Evolutionary conservation across 495 filamentous ascomycete species (phyloP).

Genomic region (Monascus purpureus): DNA sequence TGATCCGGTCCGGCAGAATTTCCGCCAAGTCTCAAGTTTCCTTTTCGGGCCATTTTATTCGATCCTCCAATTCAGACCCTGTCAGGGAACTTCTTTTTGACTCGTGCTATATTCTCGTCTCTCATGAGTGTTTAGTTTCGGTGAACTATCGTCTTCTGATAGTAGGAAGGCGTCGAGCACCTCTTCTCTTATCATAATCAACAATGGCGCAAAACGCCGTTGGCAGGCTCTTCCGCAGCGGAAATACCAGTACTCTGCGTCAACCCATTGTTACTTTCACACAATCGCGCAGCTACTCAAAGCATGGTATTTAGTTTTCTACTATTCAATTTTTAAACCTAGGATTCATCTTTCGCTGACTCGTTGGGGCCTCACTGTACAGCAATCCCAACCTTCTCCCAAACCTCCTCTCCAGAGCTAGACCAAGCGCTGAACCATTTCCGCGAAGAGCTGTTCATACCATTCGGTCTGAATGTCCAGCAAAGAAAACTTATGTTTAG

Average conservation of each 20-base stretch:
- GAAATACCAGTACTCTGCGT: conserved; percentile 16
- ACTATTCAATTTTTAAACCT: too few relatives aligned
- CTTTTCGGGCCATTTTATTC: conserved; percentile 7
- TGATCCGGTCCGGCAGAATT: conserved; percentile 27
- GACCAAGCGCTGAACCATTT: conserved; percentile 38
- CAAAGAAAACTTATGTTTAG: conserved; percentile 44
- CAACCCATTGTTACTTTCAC: conserved; percentile 17
- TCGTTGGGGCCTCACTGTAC: too few relatives aligned
- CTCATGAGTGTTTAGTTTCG: too few relatives aligned
- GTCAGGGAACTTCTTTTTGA: too few relatives aligned
- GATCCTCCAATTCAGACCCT: too few relatives aligned
- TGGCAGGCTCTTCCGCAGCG: conserved; percentile 24
- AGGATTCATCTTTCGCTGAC: not conserved
- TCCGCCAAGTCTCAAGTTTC: conserved; percentile 24
- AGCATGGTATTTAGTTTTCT: conserved; percentile 19
- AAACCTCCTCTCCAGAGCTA: conserved; percentile 38
- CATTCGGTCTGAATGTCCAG: conserved; percentile 37
- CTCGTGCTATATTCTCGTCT: too few relatives aligned
- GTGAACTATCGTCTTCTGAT: too few relatives aligned
- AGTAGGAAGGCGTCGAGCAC: too few relatives aligned
- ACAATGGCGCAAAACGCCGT: conserved; percentile 28
- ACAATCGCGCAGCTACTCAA: conserved; percentile 22
- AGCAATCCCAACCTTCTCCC: conserved; percentile 35
- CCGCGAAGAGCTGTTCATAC: conserved; percentile 51
- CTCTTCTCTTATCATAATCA: not conserved